These are phyloP conservation scores for Periconia macrospinosa DNA, from an alignment of 2,329 filamentous ascomycete genomes.

Conservation along the genomic window DNA sequence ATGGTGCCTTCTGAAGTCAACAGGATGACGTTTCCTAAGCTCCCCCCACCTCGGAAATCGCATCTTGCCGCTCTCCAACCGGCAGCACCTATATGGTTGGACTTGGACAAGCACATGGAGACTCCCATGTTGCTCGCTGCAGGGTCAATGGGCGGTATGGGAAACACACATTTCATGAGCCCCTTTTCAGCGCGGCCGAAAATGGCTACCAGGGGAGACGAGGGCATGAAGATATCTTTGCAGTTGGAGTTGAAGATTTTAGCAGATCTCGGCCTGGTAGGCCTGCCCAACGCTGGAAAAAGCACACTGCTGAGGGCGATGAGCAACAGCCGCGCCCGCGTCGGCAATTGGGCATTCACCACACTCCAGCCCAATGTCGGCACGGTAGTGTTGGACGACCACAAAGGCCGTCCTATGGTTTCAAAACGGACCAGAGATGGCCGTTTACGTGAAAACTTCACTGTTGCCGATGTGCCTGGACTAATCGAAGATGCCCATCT, in stretches of 20 bases:
- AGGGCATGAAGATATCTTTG: slow-evolving; percentile 74
- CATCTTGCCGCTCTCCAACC: slow-evolving; percentile 69
- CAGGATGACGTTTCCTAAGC: slow-evolving; percentile 59
- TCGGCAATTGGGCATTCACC: slow-evolving; percentile 96
- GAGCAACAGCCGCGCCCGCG: slow-evolving; percentile 83
- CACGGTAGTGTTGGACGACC: slow-evolving; percentile 88
- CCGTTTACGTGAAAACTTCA: slow-evolving; percentile 74
- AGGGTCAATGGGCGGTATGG: slow-evolving; percentile 85
- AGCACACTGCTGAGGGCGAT: slow-evolving; percentile 86
- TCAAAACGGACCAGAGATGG: slow-evolving; percentile 51
- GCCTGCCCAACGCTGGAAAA: slow-evolving; percentile 94
- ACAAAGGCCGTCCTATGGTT: slow-evolving; percentile 71
- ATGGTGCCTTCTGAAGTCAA: slow-evolving; percentile 71
- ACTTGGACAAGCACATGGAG: slow-evolving; percentile 70
- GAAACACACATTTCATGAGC: slow-evolving; percentile 90
- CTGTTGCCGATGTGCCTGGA: slow-evolving; percentile 93
- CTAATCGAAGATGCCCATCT: slow-evolving; percentile 90
- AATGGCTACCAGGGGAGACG: slow-evolving; percentile 85
- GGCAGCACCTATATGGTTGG: slow-evolving; percentile 65
- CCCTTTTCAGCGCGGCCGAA: slow-evolving; percentile 75
- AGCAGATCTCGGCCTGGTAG: slow-evolving; percentile 91
- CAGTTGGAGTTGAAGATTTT: slow-evolving; percentile 93
- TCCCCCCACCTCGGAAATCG: slow-evolving; percentile 60
- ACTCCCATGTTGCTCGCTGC: slow-evolving; percentile 82
- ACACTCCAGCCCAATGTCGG: slow-evolving; percentile 94